Evolutionary conservation across 176 grass and related monocot species (phyloP).

Genomic region (Canna indica): DNA sequence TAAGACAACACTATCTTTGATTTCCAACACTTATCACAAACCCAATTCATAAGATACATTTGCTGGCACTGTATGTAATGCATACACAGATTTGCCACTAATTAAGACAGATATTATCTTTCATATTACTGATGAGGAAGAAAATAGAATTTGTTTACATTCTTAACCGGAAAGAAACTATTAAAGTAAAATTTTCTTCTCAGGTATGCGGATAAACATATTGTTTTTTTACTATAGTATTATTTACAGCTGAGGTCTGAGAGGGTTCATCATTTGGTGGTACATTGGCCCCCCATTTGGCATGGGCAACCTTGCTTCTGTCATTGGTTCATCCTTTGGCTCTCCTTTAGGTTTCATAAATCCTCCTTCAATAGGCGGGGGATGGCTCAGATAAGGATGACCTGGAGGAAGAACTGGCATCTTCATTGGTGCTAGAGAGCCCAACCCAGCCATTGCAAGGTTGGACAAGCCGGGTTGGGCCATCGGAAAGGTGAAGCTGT

Average conservation of each 20-base stretch:
- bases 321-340: slow-evolving; percentile 24
- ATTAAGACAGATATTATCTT: background rate
- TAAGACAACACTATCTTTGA: too few relatives aligned
- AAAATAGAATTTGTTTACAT: background rate
- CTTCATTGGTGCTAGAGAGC: slow-evolving; percentile 14
- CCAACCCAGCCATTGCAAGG: slow-evolving; percentile 25
- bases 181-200: slow-evolving; percentile 14
- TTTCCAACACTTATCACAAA: too few relatives aligned
- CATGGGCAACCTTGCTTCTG: slow-evolving; percentile 17
- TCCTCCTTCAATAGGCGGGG: slow-evolving; percentile 3
- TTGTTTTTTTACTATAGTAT: slow-evolving; percentile 25
- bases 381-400: slow-evolving; percentile 18
- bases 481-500: slow-evolving; percentile 43
- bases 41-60: background rate
- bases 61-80: background rate
- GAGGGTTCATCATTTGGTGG: slow-evolving; percentile 45
- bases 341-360: slow-evolving; percentile 37
- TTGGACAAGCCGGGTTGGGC: slow-evolving; percentile 27
- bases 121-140: background rate
- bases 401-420: slow-evolving; percentile 31
- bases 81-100: background rate
- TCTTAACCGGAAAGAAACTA: background rate
- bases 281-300: slow-evolving; percentile 19
- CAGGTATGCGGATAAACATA: slow-evolving; percentile 26
- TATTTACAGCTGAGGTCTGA: slow-evolving; percentile 54